Evolutionary conservation across 805 yeast genomes (phyloP).

Genomic region (Yamadazyma philogaea): DNA sequence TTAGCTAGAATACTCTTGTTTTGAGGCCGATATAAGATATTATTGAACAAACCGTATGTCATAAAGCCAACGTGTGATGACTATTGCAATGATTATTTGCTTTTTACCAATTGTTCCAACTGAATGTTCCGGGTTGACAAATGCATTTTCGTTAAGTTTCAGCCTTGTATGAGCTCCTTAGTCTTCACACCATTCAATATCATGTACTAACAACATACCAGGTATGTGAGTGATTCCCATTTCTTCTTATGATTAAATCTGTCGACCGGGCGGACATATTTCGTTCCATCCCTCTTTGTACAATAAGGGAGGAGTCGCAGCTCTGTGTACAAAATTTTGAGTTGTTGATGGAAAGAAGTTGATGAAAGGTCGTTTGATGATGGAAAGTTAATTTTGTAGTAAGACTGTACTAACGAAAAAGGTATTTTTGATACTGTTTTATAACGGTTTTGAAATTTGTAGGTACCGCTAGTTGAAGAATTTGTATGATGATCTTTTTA

Average conservation of each 20-base stretch:
- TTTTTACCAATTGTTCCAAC: conserved; percentile 51
- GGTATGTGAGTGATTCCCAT: conserved; percentile 15
- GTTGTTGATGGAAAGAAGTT: conserved; percentile 38
- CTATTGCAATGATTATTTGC: conserved; percentile 48
- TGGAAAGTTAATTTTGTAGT: neutral
- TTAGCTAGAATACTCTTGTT: neutral
- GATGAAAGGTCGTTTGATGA: conserved; percentile 48
- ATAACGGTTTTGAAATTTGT: conserved; percentile 2
- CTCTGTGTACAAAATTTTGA: conserved; percentile 47
- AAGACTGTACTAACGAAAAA: conserved; percentile 2
- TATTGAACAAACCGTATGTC: conserved; percentile 4
- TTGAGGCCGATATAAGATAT: conserved; percentile 5
- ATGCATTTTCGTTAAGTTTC: conserved; percentile 50
- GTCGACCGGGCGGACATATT: conserved; percentile 55
- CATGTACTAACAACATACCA: conserved; percentile 18
- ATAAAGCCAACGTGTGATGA: neutral
- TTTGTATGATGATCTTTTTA: conserved; percentile 37
- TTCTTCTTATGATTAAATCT: conserved; percentile 37
- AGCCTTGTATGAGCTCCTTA: conserved; percentile 48
- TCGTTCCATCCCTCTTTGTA: conserved; percentile 39
- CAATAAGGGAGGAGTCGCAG: conserved; percentile 42
- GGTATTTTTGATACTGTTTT: conserved; percentile 4
- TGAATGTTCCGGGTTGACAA: conserved; percentile 49
- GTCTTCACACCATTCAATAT: neutral
- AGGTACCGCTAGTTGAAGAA: neutral